Percentiles rank a stretch among this genome's conserved stretches.
These are phyloP conservation scores for Vigna radiata DNA, from an alignment of 306 rosid genomes.

Conservation along the genomic window DNA sequence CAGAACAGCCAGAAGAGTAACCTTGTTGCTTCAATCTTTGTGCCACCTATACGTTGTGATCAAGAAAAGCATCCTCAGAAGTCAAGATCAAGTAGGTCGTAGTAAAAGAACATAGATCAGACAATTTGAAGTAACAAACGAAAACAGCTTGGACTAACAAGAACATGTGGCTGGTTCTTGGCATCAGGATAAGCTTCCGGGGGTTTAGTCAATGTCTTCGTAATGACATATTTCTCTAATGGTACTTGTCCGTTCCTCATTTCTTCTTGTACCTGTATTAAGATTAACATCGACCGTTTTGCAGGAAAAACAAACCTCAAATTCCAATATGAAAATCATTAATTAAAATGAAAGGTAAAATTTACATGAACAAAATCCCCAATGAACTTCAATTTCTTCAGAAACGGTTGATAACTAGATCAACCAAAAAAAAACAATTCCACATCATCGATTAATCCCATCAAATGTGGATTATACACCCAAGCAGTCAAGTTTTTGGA, in stretches of 20 bases:
- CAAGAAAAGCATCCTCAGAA: slow-evolving; percentile 43
- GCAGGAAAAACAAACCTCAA: slow-evolving; percentile 36
- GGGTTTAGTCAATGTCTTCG: slow-evolving; percentile 91
- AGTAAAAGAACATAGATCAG: slow-evolving; percentile 27
- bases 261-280: slow-evolving; percentile 86
- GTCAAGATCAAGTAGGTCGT: slow-evolving; percentile 38
- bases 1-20: slow-evolving; percentile 83
- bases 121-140: slow-evolving; percentile 21
- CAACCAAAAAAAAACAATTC: neutral
- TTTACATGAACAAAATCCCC: neutral
- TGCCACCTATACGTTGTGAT: slow-evolving; percentile 74
- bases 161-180: slow-evolving; percentile 97
- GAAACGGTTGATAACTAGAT: slow-evolving; percentile 36
- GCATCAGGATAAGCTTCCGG: slow-evolving; percentile 97
- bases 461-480: slow-evolving; percentile 28
- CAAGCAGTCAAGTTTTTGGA: slow-evolving; percentile 25
- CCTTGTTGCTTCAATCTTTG: slow-evolving; percentile 91
- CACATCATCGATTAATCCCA: slow-evolving; percentile 11
- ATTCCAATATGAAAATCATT: slow-evolving; percentile 3
- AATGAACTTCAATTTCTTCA: slow-evolving; percentile 13
- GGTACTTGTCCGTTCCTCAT: slow-evolving; percentile 85
- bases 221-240: slow-evolving; percentile 89
- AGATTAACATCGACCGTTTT: slow-evolving; percentile 34
- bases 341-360: slow-evolving; percentile 4
- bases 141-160: slow-evolving; percentile 59